These are phyloP conservation scores for Phytophthora fragariae DNA, from an alignment of 352 stramenopile species.

Conservation along the genomic window DNA sequence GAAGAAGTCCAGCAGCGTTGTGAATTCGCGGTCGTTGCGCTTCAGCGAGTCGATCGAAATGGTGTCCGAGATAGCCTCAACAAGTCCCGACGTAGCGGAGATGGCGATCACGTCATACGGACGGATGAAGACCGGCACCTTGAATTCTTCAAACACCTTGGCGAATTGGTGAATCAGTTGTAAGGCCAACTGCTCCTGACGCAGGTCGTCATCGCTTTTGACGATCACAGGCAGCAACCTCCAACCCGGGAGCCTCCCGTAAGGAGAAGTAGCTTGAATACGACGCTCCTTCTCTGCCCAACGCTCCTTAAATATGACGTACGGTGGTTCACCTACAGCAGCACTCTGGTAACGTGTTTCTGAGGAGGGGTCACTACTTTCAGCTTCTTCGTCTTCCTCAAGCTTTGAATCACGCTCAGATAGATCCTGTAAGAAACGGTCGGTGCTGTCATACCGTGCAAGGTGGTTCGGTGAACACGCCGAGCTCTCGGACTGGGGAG, in stretches of 20 bases:
- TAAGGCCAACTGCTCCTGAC: slow-evolving; percentile 97
- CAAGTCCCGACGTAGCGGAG: slow-evolving; percentile 92
- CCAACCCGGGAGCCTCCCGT: slow-evolving; percentile 88
- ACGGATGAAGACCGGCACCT: slow-evolving; percentile 95
- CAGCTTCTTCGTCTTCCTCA: slow-evolving; percentile 59
- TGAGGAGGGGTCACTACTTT: slow-evolving; percentile 32
- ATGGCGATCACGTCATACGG: slow-evolving; percentile 98
- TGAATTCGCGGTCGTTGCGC: slow-evolving; percentile 94
- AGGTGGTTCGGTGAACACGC: slow-evolving; percentile 62
- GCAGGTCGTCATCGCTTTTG: slow-evolving; percentile 98
- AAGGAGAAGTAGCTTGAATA: slow-evolving; percentile 88
- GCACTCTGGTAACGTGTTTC: slow-evolving; percentile 21
- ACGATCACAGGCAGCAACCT: slow-evolving; percentile 96
- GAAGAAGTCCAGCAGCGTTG: slow-evolving; percentile 95
- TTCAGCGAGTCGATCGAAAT: slow-evolving; percentile 99
- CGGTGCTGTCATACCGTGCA: slow-evolving; percentile 78
- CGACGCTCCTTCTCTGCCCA: slow-evolving; percentile 95
- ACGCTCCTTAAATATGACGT: slow-evolving; percentile 94
- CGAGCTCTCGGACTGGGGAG: slow-evolving; percentile 67
- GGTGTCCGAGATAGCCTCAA: slow-evolving; percentile 97
- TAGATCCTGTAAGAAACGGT: slow-evolving; percentile 73
- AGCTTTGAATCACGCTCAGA: slow-evolving; percentile 80
- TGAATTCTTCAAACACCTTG: slow-evolving; percentile 94
- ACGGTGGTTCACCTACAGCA: slow-evolving; percentile 49
- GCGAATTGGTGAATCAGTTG: slow-evolving; percentile 96